Evolutionary conservation across 2,329 filamentous ascomycete genomes (phyloP).

Genomic region (Epichloe bromicola): DNA sequence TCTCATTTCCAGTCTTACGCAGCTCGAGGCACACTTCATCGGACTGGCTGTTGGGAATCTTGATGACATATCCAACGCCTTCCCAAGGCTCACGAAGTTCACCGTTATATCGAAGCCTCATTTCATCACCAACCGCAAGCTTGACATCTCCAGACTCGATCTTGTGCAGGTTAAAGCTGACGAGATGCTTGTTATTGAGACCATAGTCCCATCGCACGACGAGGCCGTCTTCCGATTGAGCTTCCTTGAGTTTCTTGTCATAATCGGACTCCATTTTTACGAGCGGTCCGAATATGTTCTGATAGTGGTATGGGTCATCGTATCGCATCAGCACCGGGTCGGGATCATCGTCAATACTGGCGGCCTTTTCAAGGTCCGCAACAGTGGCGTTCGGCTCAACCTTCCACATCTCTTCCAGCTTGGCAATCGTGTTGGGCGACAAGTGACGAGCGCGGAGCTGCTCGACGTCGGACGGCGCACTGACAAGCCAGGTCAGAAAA

Average conservation of each 20-base stretch:
- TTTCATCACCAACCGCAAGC: slow-evolving; percentile 93
- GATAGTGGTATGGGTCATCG: slow-evolving; percentile 95
- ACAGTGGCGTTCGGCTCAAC: slow-evolving; percentile 82
- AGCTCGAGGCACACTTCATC: slow-evolving; percentile 94
- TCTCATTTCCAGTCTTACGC: slow-evolving; percentile 88
- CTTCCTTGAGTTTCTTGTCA: slow-evolving; percentile 96
- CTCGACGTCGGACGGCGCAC: slow-evolving; percentile 80
- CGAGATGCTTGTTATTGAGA: slow-evolving; percentile 92
- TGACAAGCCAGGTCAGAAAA: slow-evolving; percentile 88
- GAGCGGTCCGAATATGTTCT: slow-evolving; percentile 94
- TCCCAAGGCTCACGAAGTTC: slow-evolving; percentile 90
- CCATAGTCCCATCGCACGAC: slow-evolving; percentile 90
- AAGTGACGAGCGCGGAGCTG: slow-evolving; percentile 90
- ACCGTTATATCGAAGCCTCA: slow-evolving; percentile 93
- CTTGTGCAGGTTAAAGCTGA: slow-evolving; percentile 91
- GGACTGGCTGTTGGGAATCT: slow-evolving; percentile 98
- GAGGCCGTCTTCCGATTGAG: slow-evolving; percentile 91
- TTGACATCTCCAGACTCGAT: slow-evolving; percentile 97
- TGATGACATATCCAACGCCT: slow-evolving; percentile 96
- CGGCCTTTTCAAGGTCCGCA: slow-evolving; percentile 80
- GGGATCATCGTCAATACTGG: slow-evolving; percentile 87
- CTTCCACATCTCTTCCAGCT: slow-evolving; percentile 97
- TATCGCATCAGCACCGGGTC: slow-evolving; percentile 86
- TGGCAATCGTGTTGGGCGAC: slow-evolving; percentile 87
- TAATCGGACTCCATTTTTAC: slow-evolving; percentile 99